Percentiles rank a stretch among this genome's conserved stretches.
Conservation (phyloP, 371 early-diverging fungal species). For the Mortierella sp. region DNA sequence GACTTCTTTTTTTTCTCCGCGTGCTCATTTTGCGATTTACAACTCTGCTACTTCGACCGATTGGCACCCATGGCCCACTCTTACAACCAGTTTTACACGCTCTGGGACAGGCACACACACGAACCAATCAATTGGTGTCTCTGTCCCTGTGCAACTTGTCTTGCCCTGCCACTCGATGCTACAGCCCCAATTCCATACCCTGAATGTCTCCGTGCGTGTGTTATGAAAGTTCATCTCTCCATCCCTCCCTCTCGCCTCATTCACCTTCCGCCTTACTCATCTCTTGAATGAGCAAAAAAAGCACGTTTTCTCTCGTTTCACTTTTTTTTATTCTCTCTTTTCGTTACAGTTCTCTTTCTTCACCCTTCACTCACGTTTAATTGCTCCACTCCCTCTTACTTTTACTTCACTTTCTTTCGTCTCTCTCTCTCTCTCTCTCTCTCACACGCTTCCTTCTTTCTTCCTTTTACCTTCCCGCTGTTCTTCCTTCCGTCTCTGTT, state of each 20-base stretch:
- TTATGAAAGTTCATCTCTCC: no score
- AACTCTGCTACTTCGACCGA: no score
- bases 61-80: no score
- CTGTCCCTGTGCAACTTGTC: no score
- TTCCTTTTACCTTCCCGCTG: neutral
- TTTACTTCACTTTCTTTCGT: neutral
- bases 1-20: slow-evolving; percentile 6
- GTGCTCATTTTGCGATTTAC: no score
- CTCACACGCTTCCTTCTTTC: neutral
- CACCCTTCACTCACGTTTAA: neutral
- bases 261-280: no score
- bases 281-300: no score
- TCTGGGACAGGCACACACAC: no score
- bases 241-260: neutral
- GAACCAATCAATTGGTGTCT: no score
- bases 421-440: neutral
- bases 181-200: neutral
- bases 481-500: neutral
- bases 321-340: neutral
- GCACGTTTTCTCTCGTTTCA: neutral
- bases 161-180: slow-evolving; percentile 5
- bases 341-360: neutral
- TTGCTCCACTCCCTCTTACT: no score
- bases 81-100: no score
- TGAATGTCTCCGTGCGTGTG: no score